Base-by-base conservation (phyloP, 805 yeast species). In the Lipomyces sp. region DNA sequence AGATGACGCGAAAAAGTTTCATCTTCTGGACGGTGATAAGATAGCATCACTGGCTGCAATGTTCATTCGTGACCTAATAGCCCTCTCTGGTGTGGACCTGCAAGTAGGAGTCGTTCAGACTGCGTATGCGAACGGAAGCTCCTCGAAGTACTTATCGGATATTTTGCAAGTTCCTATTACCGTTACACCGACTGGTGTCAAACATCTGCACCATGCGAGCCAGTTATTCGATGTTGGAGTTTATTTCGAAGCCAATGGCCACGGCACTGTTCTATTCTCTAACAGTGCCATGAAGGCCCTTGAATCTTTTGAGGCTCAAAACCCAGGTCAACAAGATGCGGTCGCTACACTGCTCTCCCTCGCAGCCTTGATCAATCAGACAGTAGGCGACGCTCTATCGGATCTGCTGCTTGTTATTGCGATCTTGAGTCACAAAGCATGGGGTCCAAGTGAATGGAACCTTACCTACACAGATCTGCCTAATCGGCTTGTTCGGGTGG, bases 221-320 rank as follows among this genome's bases (percentile, higher is more conserved):
- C 86, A 84, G 66, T 56, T 57, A 32, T 95, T 85, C 75, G 98
- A 92, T 74, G 84, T 94, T 68, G 99, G 99, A 33, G 87, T 95
- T 15, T 95, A 95, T 79, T 95, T 95, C 73, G 99, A 95, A 80
- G 99, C 99, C 62, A 95, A 95, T 76, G 99, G 99, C n/a, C 99
- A 95, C 76, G 99, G 99, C 13, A 95, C 99, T 0, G 96, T 94
- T 5, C 81, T 92, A 29, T 95, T 95, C 76, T 86, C 90, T 3
- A 82, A 85, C 0, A 76, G 79, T 13, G 85, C 81, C 59, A 66
- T 86, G 63, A 77, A 77, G 32, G 73, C 75, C 39, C 75, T 80
- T n/a, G 73, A 77, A 57, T 71, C 76, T 11, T 63, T 79, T 18
- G 70, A 76, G 42, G 79, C 85, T 1, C 64, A 75, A 0, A 75